These are phyloP conservation scores for Beauveria varroae DNA, from an alignment of 2,329 filamentous ascomycete genomes.

Conservation along the genomic window DNA sequence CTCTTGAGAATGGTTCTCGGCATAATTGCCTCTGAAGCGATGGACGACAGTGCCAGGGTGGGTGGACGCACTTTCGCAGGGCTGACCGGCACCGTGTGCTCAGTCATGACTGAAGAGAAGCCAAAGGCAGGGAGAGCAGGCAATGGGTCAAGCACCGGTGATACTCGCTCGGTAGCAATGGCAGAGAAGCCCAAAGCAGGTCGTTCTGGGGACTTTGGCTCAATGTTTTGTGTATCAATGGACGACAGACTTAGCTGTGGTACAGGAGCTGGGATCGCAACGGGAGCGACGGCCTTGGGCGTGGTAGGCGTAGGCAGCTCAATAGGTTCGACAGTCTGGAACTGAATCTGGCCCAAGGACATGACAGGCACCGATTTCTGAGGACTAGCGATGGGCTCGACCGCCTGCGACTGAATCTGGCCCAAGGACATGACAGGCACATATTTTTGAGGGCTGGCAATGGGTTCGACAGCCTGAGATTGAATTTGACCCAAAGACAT, in stretches of 20 bases:
- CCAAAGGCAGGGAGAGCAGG: slow-evolving; percentile 19
- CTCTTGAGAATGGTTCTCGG: slow-evolving; percentile 4
- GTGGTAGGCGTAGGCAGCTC: slow-evolving; percentile 14
- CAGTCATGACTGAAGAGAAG: slow-evolving; percentile 24
- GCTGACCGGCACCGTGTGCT: slow-evolving; percentile 29
- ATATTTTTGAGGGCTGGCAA: slow-evolving; percentile 18
- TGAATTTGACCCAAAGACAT: slow-evolving; percentile 21
- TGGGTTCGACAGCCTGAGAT: slow-evolving; percentile 24
- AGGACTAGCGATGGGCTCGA: slow-evolving; percentile 24
- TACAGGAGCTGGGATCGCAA: slow-evolving; percentile 13
- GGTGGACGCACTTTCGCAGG: slow-evolving; percentile 11
- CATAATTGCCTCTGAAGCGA: slow-evolving; percentile 11
- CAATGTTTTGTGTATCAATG: slow-evolving; percentile 22
- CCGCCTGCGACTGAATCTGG: slow-evolving; percentile 17
- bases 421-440: slow-evolving; percentile 21
- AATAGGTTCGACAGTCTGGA: slow-evolving; percentile 25
- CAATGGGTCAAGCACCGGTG: slow-evolving; percentile 22
- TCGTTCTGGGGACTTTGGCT: slow-evolving; percentile 18
- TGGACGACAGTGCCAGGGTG: slow-evolving; percentile 17
- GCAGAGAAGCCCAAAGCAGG: slow-evolving; percentile 18
- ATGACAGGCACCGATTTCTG: slow-evolving; percentile 18
- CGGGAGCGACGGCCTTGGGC: slow-evolving; percentile 13
- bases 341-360: slow-evolving; percentile 19
- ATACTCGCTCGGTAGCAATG: slow-evolving; percentile 2
- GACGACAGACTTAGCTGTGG: slow-evolving; percentile 22